A percentile compares a stretch with the other conserved stretches of the same genome.
These are phyloP conservation scores for Chloris gayana DNA, from an alignment of 176 grass and related monocot genomes.

Conservation along the genomic window DNA sequence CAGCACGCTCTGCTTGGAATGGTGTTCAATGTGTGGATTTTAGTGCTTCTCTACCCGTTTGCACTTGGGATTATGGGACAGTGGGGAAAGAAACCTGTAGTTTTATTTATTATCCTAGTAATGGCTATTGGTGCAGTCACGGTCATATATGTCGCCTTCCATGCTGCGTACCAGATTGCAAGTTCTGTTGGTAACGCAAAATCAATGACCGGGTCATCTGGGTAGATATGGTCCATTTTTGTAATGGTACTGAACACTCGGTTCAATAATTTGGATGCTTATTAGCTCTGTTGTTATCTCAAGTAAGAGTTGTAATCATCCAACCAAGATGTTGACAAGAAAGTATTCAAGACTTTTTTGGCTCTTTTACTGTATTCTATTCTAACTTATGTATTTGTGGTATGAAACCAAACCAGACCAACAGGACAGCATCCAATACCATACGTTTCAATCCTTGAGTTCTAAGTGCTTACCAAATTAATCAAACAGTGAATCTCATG, in stretches of 20 bases:
- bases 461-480: background rate
- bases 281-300: background rate
- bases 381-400: background rate
- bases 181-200: background rate
- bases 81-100: conserved; percentile 40
- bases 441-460: background rate
- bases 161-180: background rate
- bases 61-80: conserved; percentile 50
- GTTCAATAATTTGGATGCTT: conserved; percentile 10
- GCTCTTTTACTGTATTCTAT: conserved; percentile 12
- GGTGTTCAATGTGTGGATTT: conserved; percentile 55
- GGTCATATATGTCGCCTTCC: conserved; percentile 15
- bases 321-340: background rate
- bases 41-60: conserved; percentile 57
- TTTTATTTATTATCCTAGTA: conserved; percentile 22
- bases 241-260: background rate
- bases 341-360: background rate
- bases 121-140: conserved; percentile 19
- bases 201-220: conserved; percentile 7
- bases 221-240: background rate
- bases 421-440: background rate
- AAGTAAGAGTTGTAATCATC: background rate
- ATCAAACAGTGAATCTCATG: background rate
- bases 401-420: background rate
- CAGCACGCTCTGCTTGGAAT: conserved; percentile 31